Evolutionary conservation across 345 rosid genomes (phyloP).

Genomic region (Lepidium sativum): DNA sequence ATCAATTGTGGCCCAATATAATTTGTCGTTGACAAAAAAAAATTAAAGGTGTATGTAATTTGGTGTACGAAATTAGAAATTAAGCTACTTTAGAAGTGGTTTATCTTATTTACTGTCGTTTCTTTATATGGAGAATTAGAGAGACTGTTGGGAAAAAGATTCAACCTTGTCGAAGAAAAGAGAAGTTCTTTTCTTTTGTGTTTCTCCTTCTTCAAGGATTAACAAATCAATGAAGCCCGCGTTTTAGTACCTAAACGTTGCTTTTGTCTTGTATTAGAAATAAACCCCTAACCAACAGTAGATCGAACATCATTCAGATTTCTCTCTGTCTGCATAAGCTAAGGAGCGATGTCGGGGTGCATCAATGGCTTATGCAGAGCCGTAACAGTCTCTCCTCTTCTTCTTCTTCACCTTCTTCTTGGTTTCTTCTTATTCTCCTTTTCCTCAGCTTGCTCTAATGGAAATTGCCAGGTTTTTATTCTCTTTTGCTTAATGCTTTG

Average conservation of each 20-base stretch:
- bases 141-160: constrained; percentile 17
- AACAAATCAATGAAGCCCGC: constrained; percentile 32
- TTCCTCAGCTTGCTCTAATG: constrained; percentile 49
- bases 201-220: background rate
- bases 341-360: constrained; percentile 41
- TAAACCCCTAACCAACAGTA: constrained; percentile 16
- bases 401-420: background rate
- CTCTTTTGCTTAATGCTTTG: constrained; percentile 8
- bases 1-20: too few relatives aligned
- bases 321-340: constrained; percentile 26
- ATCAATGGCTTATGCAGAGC: constrained; percentile 45
- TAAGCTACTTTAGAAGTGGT: too few relatives aligned
- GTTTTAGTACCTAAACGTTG: constrained; percentile 23
- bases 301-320: constrained; percentile 7
- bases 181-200: background rate
- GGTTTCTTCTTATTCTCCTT: constrained; percentile 18
- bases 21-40: too few relatives aligned
- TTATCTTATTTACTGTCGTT: constrained; percentile 7
- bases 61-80: too few relatives aligned
- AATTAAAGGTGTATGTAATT: too few relatives aligned
- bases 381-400: constrained; percentile 29
- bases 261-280: constrained; percentile 24
- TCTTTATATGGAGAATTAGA: background rate
- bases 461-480: constrained; percentile 49
- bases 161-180: constrained; percentile 15